Conservation (phyloP, 805 yeast genomes). For the Maudiozyma saulgeensis region DNA sequence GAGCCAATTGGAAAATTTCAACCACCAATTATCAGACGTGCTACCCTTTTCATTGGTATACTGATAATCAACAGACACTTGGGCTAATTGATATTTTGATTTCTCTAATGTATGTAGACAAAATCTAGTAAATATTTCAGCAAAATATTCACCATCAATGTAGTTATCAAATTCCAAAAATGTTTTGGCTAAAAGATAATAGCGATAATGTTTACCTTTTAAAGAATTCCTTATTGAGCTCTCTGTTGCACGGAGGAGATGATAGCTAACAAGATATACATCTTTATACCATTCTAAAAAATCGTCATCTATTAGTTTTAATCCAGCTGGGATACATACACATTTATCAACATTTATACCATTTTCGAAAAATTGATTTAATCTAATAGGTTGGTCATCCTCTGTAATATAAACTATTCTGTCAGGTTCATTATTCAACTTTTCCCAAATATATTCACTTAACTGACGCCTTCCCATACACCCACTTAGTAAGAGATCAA, state of each 20-base stretch:
- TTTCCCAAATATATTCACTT: slow-evolving; percentile 31
- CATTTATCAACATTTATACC: slow-evolving; percentile 6
- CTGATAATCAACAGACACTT: slow-evolving; percentile 30
- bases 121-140: slow-evolving; percentile 26
- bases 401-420: slow-evolving; percentile 25
- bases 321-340: slow-evolving; percentile 17
- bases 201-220: slow-evolving; percentile 18
- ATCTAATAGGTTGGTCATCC: slow-evolving; percentile 15
- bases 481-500: slow-evolving; percentile 21
- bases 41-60: slow-evolving; percentile 7
- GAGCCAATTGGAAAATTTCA: slow-evolving; percentile 29
- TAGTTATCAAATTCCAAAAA: slow-evolving; percentile 31
- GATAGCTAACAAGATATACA: slow-evolving; percentile 17
- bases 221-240: slow-evolving; percentile 11
- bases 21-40: slow-evolving; percentile 25
- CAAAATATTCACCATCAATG: slow-evolving; percentile 32
- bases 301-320: slow-evolving; percentile 26
- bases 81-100: slow-evolving; percentile 32
- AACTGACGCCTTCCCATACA: slow-evolving; percentile 25
- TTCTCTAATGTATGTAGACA: slow-evolving; percentile 29
- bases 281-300: slow-evolving; percentile 20
- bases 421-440: slow-evolving; percentile 29
- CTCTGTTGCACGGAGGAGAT: slow-evolving; percentile 14
- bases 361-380: slow-evolving; percentile 17
- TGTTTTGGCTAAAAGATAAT: slow-evolving; percentile 26